These are phyloP conservation scores for Vanrija sp. DNA, from an alignment of 1,284 basidiomycete genomes.

Conservation along the genomic window DNA sequence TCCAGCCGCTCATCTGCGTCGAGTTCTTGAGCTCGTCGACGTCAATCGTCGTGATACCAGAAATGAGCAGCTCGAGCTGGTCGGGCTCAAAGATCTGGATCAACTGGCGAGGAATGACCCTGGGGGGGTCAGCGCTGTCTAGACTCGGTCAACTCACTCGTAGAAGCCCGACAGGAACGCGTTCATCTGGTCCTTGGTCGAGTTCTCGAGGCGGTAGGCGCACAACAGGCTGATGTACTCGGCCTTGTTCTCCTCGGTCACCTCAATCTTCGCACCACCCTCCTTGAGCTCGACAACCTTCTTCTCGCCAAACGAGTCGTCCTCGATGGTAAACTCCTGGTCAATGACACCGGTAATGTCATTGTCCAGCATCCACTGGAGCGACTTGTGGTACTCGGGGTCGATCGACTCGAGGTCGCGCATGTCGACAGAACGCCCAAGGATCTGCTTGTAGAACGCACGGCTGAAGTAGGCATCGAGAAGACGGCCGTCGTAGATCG, in stretches of 20 bases:
- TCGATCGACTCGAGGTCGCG: constrained; percentile 93
- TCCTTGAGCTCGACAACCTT: constrained; percentile 82
- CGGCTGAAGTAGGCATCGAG: constrained; percentile 98
- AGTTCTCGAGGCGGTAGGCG: constrained; percentile 84
- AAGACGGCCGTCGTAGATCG: constrained; percentile 89
- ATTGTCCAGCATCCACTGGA: constrained; percentile 51
- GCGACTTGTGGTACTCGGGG: constrained; percentile 64
- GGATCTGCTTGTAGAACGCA: constrained; percentile 86
- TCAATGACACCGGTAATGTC: constrained; percentile 48
- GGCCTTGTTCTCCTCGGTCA: constrained; percentile 92
- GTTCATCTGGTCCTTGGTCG: constrained; percentile 95
- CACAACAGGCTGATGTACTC: constrained; percentile 85
- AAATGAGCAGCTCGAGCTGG: constrained; percentile 95
- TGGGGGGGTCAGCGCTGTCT: constrained; percentile 41
- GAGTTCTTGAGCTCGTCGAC: constrained; percentile 97
- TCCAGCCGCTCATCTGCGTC: constrained; percentile 48
- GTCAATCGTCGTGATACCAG: constrained; percentile 96
- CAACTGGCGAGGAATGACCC: constrained; percentile 47
- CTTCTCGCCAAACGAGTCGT: constrained; percentile 75
- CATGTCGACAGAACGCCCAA: constrained; percentile 88
- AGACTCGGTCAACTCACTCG: constrained; percentile 62
- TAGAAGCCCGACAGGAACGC: constrained; percentile 88
- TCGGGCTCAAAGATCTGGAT: constrained; percentile 83
- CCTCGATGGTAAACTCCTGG: constrained; percentile 51
- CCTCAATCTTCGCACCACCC: constrained; percentile 71